Percentiles rank a stretch among this genome's conserved stretches.
Conservation (phyloP, 208 protist species). For the Trypanosoma caninum region DNA sequence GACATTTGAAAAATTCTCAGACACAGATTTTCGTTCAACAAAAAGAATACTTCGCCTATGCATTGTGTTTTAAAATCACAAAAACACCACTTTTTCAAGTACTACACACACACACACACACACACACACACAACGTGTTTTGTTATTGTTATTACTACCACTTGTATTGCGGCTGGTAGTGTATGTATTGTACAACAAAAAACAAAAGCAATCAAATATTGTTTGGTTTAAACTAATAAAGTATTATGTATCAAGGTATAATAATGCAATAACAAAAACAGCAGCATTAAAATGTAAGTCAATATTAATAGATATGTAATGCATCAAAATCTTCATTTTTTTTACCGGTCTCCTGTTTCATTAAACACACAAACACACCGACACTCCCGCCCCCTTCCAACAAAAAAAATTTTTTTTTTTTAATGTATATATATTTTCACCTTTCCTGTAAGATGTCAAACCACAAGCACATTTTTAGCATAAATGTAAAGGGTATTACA, state of each 20-base stretch:
- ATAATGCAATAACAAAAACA: not conserved
- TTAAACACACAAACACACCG: too few relatives aligned
- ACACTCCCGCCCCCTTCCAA: not conserved
- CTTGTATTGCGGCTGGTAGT: too few relatives aligned
- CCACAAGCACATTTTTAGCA: slow-evolving; percentile 89
- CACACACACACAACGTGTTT: not conserved
- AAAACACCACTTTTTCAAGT: too few relatives aligned
- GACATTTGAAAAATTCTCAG: not conserved
- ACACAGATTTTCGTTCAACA: not conserved
- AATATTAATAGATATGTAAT: too few relatives aligned
- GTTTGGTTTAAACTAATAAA: not conserved
- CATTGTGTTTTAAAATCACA: not conserved
- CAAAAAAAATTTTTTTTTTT: too few relatives aligned
- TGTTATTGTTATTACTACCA: too few relatives aligned
- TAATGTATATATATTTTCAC: not conserved
- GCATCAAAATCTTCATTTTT: too few relatives aligned
- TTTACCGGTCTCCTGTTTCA: too few relatives aligned
- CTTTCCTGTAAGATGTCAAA: slow-evolving; percentile 31
- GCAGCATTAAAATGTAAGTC: not conserved
- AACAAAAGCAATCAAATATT: not conserved
- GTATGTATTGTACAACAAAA: not conserved
- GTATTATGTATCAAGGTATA: not conserved
- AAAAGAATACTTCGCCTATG: not conserved
- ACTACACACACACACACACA: too few relatives aligned
- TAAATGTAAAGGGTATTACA: slow-evolving; percentile 87